These are phyloP conservation scores for Rhododendron simsii DNA, from an alignment of 148 eudicot species.

Conservation along the genomic window DNA sequence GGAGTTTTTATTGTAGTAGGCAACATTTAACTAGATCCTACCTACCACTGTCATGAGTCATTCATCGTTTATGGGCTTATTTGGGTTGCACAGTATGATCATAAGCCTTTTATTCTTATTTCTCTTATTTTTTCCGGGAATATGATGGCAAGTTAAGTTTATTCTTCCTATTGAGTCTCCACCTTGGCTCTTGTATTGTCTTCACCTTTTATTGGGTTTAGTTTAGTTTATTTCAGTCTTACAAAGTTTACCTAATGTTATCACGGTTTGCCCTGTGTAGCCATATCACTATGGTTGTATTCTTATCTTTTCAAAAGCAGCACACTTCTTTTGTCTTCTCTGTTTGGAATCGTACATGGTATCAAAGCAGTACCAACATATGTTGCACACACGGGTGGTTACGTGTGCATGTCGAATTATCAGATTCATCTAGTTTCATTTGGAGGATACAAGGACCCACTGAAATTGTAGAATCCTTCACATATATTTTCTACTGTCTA, in stretches of 20 bases:
- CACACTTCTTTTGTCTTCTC: not conserved
- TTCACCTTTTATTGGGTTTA: not conserved
- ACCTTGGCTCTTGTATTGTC: not conserved
- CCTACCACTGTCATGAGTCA: not conserved
- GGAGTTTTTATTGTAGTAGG: not conserved
- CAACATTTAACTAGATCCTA: not conserved
- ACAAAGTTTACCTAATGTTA: not conserved
- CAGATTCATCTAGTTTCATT: not conserved
- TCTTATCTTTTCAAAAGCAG: not conserved
- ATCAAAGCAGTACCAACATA: not conserved
- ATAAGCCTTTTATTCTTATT: not conserved
- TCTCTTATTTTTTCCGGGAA: not conserved
- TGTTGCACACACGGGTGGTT: not conserved
- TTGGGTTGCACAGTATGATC: not conserved
- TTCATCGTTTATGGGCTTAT: not conserved
- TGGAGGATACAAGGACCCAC: not conserved
- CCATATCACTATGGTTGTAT: not conserved
- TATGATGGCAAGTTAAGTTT: not conserved
- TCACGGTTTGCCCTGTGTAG: not conserved
- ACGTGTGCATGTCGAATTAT: not conserved
- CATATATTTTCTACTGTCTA: not conserved
- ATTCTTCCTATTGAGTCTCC: not conserved
- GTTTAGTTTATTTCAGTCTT: not conserved
- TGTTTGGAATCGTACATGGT: not conserved
- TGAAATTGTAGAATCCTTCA: not conserved